These are phyloP conservation scores for Penicillium pulvis DNA, from an alignment of 495 filamentous ascomycete species.

Conservation along the genomic window DNA sequence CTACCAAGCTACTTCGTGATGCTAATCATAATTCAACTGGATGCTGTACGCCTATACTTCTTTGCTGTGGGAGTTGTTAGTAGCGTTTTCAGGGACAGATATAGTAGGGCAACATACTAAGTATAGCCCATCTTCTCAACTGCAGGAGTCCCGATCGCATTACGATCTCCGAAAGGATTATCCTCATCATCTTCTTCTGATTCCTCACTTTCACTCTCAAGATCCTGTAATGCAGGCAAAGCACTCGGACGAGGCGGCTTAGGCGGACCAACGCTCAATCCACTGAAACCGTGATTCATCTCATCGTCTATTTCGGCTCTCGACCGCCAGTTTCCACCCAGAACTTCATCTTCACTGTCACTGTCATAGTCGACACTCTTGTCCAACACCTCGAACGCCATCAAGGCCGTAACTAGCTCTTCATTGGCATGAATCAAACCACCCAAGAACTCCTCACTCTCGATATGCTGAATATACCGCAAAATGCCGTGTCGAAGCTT, in stretches of 20 bases:
- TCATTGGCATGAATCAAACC: conserved; percentile 81
- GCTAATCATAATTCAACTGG: background rate
- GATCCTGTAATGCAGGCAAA: conserved; percentile 23
- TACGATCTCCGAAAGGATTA: conserved; percentile 77
- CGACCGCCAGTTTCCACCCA: conserved; percentile 39
- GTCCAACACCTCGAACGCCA: conserved; percentile 92
- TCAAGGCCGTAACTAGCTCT: conserved; percentile 84
- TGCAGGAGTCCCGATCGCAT: conserved; percentile 65
- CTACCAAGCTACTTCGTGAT: background rate
- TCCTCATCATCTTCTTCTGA: conserved; percentile 65
- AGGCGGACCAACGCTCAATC: conserved; percentile 43
- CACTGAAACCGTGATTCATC: conserved; percentile 41
- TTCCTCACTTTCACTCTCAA: conserved; percentile 51
- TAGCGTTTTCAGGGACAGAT: too few species aligned
- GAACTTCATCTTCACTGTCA: conserved; percentile 72
- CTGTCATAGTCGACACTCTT: conserved; percentile 96
- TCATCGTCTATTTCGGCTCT: conserved; percentile 30
- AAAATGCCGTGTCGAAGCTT: conserved; percentile 78
- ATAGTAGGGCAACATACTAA: conserved; percentile 43
- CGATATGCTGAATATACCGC: conserved; percentile 86
- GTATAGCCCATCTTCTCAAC: conserved; percentile 55
- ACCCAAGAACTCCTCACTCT: conserved; percentile 79
- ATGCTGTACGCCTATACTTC: conserved; percentile 20
- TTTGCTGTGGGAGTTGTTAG: conserved; percentile 20
- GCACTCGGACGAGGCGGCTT: conserved; percentile 45